Base-by-base conservation (phyloP, 345 rosid genomes). In the Cardamine resedifolia region DNA sequence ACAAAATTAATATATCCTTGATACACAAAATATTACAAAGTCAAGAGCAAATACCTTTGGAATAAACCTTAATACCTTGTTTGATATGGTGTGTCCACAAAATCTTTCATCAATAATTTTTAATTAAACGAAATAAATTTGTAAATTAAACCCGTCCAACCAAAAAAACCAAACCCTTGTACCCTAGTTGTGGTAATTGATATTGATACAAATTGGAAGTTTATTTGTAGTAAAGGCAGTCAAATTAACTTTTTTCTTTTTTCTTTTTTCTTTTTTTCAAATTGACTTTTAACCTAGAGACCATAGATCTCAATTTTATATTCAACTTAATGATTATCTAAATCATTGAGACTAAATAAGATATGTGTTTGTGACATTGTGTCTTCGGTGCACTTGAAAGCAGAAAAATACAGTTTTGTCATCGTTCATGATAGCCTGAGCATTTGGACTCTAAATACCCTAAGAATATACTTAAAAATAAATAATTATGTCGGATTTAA, bases 61-160 rank as follows among this genome's bases (percentile, higher is more conserved):
- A 20, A 33, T 21, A 30, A 64, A 19, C 28, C 39, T 44, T 64
- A 43, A 18, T 2, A 24, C 44, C n/a, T 39, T 39, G 5, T 38
- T 55, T 55, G 19, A 41, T 68, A 55, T 55, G 53, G n/a, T 18
- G 27, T 53, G 8, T n/a, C 69, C 60, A 66, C 71, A 36, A 36
- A 16, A 50, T 50, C 9, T 19, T 33, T 52, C 18, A 21, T 23
- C 16, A 24, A 36, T 10, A 10, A 1, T 49, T 16, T 51, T 39
- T 3, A 16, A 11, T 53, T n/a, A 24, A 38, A 19, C 14, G 15
- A 27, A 38, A 52, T 16, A 12, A 8, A 15, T 24, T 7, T 1
- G n/a, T 51, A 34, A 41, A 36, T 3, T 36, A 36, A 41, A 41
- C 18, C 18, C 47, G 3, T 44, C 3, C 2, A 44, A 44, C 9